Percentiles rank a stretch among this genome's conserved stretches.
Evolutionary conservation across 495 filamentous ascomycete species (phyloP).

Genomic region (Alectoria sarmentosa): DNA sequence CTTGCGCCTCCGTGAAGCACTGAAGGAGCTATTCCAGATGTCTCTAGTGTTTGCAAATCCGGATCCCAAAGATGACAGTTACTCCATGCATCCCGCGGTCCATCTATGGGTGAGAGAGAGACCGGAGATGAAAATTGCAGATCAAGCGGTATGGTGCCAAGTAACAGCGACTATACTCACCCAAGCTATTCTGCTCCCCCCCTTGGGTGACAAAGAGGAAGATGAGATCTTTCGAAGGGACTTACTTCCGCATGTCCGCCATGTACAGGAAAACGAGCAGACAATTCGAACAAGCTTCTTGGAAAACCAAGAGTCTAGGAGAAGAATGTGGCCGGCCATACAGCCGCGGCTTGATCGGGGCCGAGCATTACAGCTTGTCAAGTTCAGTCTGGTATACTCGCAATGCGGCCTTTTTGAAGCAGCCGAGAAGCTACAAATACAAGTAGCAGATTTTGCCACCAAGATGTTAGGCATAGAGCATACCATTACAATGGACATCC

Average conservation of each 20-base stretch:
- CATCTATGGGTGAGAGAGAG: slow-evolving; percentile 37
- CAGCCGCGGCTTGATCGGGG: slow-evolving; percentile 6
- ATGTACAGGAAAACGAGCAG: slow-evolving; percentile 24
- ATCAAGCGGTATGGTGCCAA: slow-evolving; percentile 38
- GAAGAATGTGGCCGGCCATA: slow-evolving; percentile 16
- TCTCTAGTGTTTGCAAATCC: slow-evolving; percentile 30
- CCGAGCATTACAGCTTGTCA: slow-evolving; percentile 25
- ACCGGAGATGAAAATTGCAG: slow-evolving; percentile 28
- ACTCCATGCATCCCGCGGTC: slow-evolving; percentile 38
- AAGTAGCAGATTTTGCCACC: slow-evolving; percentile 22
- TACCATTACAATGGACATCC: slow-evolving; percentile 22
- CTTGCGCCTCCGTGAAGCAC: slow-evolving; percentile 25
- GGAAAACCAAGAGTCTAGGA: slow-evolving; percentile 20
- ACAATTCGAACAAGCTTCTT: slow-evolving; percentile 15
- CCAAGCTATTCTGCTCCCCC: slow-evolving; percentile 29
- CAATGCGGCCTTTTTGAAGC: slow-evolving; percentile 29
- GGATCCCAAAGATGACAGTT: slow-evolving; percentile 26
- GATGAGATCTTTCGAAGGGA: slow-evolving; percentile 12
- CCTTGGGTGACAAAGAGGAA: slow-evolving; percentile 18
- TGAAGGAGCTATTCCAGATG: slow-evolving; percentile 29
- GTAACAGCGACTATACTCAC: slow-evolving; percentile 29
- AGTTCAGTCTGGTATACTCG: slow-evolving; percentile 34
- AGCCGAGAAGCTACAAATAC: slow-evolving; percentile 27
- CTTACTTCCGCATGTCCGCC: slow-evolving; percentile 27
- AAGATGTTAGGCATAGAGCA: slow-evolving; percentile 24